These are phyloP conservation scores for Papiliotrema nemorosa DNA, from an alignment of 1,284 basidiomycete genomes.

Conservation along the genomic window DNA sequence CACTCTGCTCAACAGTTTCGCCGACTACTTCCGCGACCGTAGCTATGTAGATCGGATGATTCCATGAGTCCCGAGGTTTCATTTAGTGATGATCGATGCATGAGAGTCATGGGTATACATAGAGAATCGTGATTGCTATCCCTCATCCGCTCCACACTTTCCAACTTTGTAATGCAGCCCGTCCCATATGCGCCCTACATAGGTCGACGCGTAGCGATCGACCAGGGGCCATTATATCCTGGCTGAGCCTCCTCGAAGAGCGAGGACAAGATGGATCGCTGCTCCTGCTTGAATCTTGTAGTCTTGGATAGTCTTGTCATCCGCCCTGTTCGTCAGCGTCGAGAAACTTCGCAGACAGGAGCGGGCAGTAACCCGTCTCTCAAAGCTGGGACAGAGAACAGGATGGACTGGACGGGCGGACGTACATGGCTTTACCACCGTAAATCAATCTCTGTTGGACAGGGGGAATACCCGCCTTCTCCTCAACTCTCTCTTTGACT, in stretches of 20 bases:
- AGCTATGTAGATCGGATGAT: too few species aligned
- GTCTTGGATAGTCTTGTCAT: conserved; percentile 83
- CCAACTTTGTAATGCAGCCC: too few species aligned
- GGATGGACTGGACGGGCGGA: conserved; percentile 16
- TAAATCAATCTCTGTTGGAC: conserved; percentile 95
- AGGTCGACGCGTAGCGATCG: too few species aligned
- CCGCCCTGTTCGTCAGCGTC: conserved; percentile 54
- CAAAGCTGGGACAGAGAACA: neutral
- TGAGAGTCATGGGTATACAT: too few species aligned
- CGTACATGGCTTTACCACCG: conserved; percentile 91
- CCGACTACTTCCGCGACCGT: too few species aligned
- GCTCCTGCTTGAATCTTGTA: conserved; percentile 77
- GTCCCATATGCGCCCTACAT: too few species aligned
- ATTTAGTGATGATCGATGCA: too few species aligned
- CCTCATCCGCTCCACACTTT: too few species aligned
- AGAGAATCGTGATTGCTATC: too few species aligned
- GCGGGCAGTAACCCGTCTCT: neutral
- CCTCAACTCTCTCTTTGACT: conserved; percentile 98
- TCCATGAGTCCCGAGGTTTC: too few species aligned
- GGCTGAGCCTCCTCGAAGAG: conserved; percentile 86
- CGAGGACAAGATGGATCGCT: conserved; percentile 87
- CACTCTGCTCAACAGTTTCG: too few species aligned
- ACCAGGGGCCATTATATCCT: conserved; percentile 51
- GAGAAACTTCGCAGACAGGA: too few species aligned
- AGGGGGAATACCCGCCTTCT: conserved; percentile 97